These are phyloP conservation scores for Isoetes engelmannii DNA, from an alignment of 83 land plant species.

Conservation along the genomic window DNA sequence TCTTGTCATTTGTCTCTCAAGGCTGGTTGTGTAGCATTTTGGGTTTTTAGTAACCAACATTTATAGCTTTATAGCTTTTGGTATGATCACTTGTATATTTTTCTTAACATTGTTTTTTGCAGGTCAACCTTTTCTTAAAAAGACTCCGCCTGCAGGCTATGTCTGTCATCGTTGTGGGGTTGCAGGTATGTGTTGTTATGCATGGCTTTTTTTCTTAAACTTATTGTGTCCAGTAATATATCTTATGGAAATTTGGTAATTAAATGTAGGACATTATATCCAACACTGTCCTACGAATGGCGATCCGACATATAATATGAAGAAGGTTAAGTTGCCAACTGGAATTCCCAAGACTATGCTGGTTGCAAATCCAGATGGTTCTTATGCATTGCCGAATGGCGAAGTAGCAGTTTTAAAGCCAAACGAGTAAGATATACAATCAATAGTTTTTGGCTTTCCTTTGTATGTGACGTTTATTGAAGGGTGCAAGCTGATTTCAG, in stretches of 20 bases:
- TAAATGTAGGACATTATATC: conserved; percentile 75
- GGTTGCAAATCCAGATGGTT: conserved; percentile 84
- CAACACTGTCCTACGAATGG: conserved; percentile 95
- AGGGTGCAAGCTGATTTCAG: conserved; percentile 28
- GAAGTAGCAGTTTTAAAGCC: conserved; percentile 75
- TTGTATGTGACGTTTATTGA: background rate
- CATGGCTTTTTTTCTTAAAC: background rate
- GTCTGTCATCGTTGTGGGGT: conserved; percentile 80
- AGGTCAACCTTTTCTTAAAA: conserved; percentile 37
- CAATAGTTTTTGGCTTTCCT: background rate
- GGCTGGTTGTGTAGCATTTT: background rate
- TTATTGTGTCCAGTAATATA: background rate
- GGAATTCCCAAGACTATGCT: conserved; percentile 95
- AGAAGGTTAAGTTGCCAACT: conserved; percentile 79
- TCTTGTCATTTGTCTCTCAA: too few relatives aligned
- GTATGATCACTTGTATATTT: background rate
- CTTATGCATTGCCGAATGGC: conserved; percentile 90
- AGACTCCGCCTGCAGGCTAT: conserved; percentile 81
- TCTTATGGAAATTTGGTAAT: background rate
- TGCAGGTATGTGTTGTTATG: conserved; percentile 49
- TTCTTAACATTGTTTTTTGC: conserved; percentile 8
- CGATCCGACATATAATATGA: conserved; percentile 76
- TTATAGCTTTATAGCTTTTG: background rate
- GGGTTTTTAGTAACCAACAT: background rate
- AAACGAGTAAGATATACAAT: conserved; percentile 55